phyloP scores from a whole-genome alignment of 2,329 filamentous ascomycete genomes.

The Colletotrichum echinochloae region DNA sequence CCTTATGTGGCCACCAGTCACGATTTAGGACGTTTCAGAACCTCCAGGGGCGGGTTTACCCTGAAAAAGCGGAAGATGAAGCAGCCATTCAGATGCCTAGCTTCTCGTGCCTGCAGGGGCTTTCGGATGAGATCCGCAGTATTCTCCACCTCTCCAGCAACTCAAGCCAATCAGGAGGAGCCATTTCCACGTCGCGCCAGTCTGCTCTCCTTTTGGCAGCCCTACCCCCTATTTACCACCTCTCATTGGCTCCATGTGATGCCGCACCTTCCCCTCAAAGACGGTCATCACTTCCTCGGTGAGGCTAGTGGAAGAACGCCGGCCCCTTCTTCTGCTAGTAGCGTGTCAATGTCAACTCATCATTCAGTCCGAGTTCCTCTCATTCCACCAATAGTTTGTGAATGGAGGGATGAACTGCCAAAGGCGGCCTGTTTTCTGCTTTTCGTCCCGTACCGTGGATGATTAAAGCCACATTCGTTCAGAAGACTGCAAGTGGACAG shows the following conservation, averaged over 20 bases:
- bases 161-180: conserved; percentile 13
- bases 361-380: not conserved
- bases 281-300: conserved; percentile 29
- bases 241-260: conserved; percentile 19
- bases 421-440: not conserved
- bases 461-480: conserved; percentile 23
- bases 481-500: conserved; percentile 29
- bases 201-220: conserved; percentile 4
- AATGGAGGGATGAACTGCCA: not conserved
- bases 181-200: not conserved
- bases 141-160: not conserved
- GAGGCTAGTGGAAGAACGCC: not conserved
- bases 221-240: not conserved
- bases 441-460: not conserved
- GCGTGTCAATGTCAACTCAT: conserved; percentile 14
- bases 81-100: conserved; percentile 34
- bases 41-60: conserved; percentile 12
- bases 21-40: conserved; percentile 41
- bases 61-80: conserved; percentile 17
- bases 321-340: conserved; percentile 1
- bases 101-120: conserved; percentile 17
- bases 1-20: conserved; percentile 32
- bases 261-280: conserved; percentile 19
- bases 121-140: conserved; percentile 38
- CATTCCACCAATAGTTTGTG: not conserved